These are phyloP conservation scores for Sphaerulina musiva DNA, from an alignment of 2,329 filamentous ascomycete genomes.

Conservation along the genomic window DNA sequence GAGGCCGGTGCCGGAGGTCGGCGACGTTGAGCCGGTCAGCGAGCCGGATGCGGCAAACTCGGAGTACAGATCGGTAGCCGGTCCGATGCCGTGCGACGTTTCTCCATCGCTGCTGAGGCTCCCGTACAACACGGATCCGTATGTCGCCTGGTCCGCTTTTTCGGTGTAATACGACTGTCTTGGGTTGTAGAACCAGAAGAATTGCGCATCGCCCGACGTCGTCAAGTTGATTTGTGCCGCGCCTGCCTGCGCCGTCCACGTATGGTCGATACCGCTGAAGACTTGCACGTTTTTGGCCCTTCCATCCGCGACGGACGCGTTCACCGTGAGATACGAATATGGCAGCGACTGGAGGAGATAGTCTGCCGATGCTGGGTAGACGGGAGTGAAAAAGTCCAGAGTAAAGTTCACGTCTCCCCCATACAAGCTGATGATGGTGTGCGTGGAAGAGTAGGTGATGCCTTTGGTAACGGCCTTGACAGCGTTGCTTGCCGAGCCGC, in stretches of 20 bases:
- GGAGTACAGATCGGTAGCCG: slow-evolving; percentile 9
- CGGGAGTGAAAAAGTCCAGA: slow-evolving; percentile 36
- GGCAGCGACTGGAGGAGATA: slow-evolving; percentile 34
- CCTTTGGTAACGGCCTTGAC: slow-evolving; percentile 19
- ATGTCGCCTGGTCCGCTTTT: slow-evolving; percentile 23
- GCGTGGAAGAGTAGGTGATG: slow-evolving; percentile 31
- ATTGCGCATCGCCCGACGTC: slow-evolving; percentile 10
- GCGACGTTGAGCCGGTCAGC: slow-evolving; percentile 1
- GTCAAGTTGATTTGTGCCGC: slow-evolving; percentile 22
- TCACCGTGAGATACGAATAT: slow-evolving; percentile 33
- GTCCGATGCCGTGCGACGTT: slow-evolving; percentile 1
- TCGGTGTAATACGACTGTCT: slow-evolving; percentile 23
- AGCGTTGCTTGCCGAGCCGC: slow-evolving; percentile 17
- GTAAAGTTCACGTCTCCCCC: slow-evolving; percentile 26
- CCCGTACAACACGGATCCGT: slow-evolving; percentile 23
- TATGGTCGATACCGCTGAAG: slow-evolving; percentile 33
- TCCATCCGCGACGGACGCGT: slow-evolving; percentile 14
- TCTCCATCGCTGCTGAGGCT: not conserved
- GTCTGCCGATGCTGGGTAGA: slow-evolving; percentile 28
- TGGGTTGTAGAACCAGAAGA: slow-evolving; percentile 24
- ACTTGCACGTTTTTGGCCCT: slow-evolving; percentile 17
- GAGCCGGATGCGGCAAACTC: slow-evolving; percentile 14
- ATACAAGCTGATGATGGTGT: slow-evolving; percentile 28
- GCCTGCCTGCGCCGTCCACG: slow-evolving; percentile 32
- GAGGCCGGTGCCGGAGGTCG: slow-evolving; percentile 14